phyloP scores from a whole-genome alignment of 106 monocot species.

The Acorus gramineus region DNA sequence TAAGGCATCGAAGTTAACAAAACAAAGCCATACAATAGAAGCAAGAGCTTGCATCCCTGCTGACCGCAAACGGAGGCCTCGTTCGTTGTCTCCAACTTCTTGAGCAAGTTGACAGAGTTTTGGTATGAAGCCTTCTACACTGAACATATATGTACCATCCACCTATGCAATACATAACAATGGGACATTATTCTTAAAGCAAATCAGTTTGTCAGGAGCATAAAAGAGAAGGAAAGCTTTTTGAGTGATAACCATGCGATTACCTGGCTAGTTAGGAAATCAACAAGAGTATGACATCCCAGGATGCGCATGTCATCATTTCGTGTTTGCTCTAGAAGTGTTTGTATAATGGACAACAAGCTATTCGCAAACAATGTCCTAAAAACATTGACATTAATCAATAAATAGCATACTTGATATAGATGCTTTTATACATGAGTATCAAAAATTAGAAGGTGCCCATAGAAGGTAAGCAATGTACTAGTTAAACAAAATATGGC shows the following conservation, averaged over 20 bases:
- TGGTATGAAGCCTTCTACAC: conserved; percentile 78
- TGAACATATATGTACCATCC: conserved; percentile 90
- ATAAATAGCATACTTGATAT: neutral
- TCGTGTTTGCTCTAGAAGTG: conserved; percentile 70
- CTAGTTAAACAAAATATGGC: too few relatives aligned
- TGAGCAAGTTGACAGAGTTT: conserved; percentile 85
- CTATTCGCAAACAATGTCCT: conserved; percentile 86
- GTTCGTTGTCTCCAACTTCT: conserved; percentile 45
- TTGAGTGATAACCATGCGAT: neutral
- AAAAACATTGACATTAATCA: conserved; percentile 3
- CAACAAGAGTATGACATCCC: conserved; percentile 76
- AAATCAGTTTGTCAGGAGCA: too few relatives aligned
- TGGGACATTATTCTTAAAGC: too few relatives aligned
- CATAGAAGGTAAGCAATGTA: too few relatives aligned
- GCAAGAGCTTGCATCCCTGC: conserved; percentile 86
- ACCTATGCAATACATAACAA: conserved; percentile 21
- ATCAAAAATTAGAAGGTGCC: too few relatives aligned
- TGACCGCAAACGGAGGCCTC: conserved; percentile 43
- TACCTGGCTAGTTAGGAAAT: conserved; percentile 87
- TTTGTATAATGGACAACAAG: conserved; percentile 43
- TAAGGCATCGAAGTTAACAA: neutral
- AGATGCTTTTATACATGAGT: too few relatives aligned
- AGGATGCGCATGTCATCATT: conserved; percentile 71
- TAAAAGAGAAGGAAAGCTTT: neutral
- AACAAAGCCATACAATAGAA: conserved; percentile 51